Conservation (phyloP, 2,329 filamentous ascomycete genomes). For the Microascus cirrosus region DNA sequence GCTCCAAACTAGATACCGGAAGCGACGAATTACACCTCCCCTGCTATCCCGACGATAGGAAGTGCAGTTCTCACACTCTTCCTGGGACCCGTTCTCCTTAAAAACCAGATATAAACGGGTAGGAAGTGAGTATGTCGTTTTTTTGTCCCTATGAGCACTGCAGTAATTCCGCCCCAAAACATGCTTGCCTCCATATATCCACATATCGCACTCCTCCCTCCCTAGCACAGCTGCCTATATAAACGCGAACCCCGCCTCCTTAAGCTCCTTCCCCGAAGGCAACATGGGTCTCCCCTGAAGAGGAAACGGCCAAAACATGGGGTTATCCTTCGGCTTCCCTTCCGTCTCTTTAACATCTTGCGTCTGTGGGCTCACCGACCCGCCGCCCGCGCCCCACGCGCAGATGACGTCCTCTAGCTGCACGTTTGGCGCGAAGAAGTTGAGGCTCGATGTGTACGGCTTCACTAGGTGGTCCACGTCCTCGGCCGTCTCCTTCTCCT, state of each 20-base stretch:
- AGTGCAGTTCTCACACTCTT: no score
- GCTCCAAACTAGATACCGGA: no score
- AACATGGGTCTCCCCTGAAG: constrained; percentile 47
- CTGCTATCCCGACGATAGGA: no score
- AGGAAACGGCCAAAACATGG: constrained; percentile 51
- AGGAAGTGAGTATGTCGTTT: no score
- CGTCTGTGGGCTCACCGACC: background rate
- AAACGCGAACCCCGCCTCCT: constrained; percentile 39
- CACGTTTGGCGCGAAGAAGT: constrained; percentile 45
- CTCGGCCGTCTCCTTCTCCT: constrained; percentile 11
- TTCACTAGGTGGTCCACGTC: constrained; percentile 26
- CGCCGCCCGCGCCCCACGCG: constrained; percentile 25
- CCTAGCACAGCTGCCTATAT: constrained; percentile 12
- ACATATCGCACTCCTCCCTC: background rate
- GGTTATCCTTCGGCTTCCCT: constrained; percentile 26
- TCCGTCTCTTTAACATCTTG: background rate
- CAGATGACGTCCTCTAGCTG: constrained; percentile 34
- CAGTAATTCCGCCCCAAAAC: background rate
- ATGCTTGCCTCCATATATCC: background rate
- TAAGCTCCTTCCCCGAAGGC: constrained; percentile 31
- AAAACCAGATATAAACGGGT: no score
- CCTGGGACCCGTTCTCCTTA: no score
- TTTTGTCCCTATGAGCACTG: no score
- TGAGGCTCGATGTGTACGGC: constrained; percentile 39
- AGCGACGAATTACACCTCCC: no score